A percentile compares a stretch with the other conserved stretches of the same genome.
These are phyloP conservation scores for Colletotrichum brevisporum DNA, from an alignment of 2,329 filamentous ascomycete species.

Conservation along the genomic window DNA sequence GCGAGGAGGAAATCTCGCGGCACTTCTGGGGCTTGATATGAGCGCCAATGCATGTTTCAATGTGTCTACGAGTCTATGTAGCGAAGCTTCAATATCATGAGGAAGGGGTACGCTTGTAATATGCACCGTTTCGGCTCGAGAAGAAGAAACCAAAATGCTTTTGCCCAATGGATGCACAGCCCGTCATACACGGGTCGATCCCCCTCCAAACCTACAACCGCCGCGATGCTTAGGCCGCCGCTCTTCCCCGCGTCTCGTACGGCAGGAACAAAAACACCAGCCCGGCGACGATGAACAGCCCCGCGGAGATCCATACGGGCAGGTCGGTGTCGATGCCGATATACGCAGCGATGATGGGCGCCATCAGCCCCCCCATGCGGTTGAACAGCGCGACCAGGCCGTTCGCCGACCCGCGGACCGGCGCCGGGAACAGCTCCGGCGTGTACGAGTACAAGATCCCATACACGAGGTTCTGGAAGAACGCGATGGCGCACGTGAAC, in stretches of 20 bases:
- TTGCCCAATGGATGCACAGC: too few species aligned
- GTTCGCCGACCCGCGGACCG: constrained; percentile 18
- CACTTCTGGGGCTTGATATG: constrained; percentile 51
- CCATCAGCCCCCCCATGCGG: constrained; percentile 27
- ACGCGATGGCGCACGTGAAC: constrained; percentile 44
- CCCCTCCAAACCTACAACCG: too few species aligned
- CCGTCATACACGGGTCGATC: too few species aligned
- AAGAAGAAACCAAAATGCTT: too few species aligned
- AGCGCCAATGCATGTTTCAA: background rate
- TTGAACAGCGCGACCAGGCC: constrained; percentile 24
- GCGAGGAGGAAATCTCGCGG: constrained; percentile 49
- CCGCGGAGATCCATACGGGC: constrained; percentile 35
- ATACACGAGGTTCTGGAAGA: constrained; percentile 45
- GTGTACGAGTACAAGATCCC: constrained; percentile 39
- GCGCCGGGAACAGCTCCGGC: constrained; percentile 23
- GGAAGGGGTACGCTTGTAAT: too few species aligned
- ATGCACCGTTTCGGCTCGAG: too few species aligned
- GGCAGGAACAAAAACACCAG: constrained; percentile 22
- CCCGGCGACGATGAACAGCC: constrained; percentile 28
- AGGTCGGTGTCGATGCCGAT: constrained; percentile 32
- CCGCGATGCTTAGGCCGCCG: constrained; percentile 4
- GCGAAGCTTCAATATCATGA: too few species aligned
- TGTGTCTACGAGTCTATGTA: too few species aligned
- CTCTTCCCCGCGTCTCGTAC: constrained; percentile 21
- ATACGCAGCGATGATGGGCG: constrained; percentile 37